A percentile compares a stretch with the other conserved stretches of the same genome.
Conservation (phyloP, 2,329 filamentous ascomycete genomes). For the Aspergillus pseudotamarii region DNA sequence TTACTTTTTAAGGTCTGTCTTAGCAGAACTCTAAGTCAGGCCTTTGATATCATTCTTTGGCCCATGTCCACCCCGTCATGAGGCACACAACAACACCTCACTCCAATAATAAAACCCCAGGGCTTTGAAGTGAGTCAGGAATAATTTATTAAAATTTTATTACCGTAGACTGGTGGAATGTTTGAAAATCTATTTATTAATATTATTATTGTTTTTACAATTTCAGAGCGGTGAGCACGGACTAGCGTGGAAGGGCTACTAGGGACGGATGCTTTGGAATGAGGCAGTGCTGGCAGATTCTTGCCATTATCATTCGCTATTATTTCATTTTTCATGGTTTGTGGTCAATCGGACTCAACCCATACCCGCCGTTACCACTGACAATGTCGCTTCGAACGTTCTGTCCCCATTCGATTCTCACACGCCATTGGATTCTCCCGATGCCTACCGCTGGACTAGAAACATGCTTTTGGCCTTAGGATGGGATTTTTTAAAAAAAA, state of each 20-base stretch:
- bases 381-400: conserved; percentile 8
- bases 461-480: background rate
- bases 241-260: conserved; percentile 19
- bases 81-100: background rate
- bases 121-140: conserved; percentile 9
- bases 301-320: conserved; percentile 10
- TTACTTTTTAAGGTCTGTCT: conserved; percentile 4
- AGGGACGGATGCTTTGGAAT: conserved; percentile 19
- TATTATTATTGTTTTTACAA: no score
- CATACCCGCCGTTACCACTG: conserved; percentile 9
- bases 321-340: conserved; percentile 10
- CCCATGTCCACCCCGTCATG: background rate
- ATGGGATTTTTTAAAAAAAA: no score
- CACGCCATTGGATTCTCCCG: conserved; percentile 9
- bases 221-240: conserved; percentile 23
- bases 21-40: conserved; percentile 3
- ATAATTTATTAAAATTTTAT: background rate
- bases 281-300: conserved; percentile 27
- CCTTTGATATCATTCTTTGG: background rate
- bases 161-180: background rate
- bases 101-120: background rate
- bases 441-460: background rate
- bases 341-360: conserved; percentile 3
- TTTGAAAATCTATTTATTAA: background rate
- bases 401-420: conserved; percentile 5